Evolutionary conservation across 1,284 basidiomycete species (phyloP), one percentile per base, ranked within the genome.

Genomic region (Moesziomyces aphidis): DNA sequence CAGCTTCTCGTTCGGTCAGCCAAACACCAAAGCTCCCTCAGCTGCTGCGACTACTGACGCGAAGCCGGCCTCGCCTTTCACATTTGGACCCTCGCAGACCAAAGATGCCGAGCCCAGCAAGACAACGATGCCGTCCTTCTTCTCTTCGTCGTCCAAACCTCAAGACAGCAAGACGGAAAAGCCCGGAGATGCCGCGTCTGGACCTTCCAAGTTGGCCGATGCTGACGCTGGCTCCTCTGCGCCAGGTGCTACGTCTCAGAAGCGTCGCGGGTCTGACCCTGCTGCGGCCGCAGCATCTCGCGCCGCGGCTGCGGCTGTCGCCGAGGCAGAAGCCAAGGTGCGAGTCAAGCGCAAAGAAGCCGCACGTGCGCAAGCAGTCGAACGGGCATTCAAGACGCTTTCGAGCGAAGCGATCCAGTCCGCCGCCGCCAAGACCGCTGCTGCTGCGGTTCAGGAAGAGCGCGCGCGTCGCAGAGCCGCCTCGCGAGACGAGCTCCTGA

Each of bases 1-100:
- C 17, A 57, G 61, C 61, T 70, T 70, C 26, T 60, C 57, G 8
- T 64, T 70, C 55, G 61, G 57, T 31, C 56, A 52, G 21, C 50
- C 67, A 22, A 28, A 42, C 17, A 28, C 46, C 1, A 68, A 62
- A 9, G 22, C 21, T 17, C 19, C 31, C 5, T 42, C 21, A 5
- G 21, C 28, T 39, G 43, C 28, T 1, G 22, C 50, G 19, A 10
- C 22, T 26, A 19, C 28, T 4, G 19, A 31, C 22, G 51, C 24
- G 7, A 43, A 36, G 22, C 47, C 22, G 19, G 26, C 44, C 26
- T 15, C 68, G 3, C 58, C 62, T 2, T 65, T 62, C 36, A 61
- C 68, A 2, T 65, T 71, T 17, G 68, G 55, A 5, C 24, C 50
- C 19, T 15, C 50, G 28, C 22, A 48, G 19, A 55, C 58, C 22